Conservation (phyloP, 768 basidiomycete genomes). For the Boletus patriciae region DNA sequence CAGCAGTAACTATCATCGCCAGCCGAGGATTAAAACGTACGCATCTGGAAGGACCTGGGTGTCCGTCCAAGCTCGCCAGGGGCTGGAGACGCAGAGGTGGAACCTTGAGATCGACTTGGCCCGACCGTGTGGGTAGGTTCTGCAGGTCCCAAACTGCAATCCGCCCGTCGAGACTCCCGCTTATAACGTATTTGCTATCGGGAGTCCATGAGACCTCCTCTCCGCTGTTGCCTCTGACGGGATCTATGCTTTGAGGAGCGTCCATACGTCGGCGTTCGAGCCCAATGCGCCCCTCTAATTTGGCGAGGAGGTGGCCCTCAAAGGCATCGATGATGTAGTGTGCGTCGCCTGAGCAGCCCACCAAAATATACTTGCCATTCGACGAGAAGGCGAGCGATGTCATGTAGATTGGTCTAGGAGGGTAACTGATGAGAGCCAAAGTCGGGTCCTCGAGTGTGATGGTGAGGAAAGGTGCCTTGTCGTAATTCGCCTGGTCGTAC, state of each 20-base stretch:
- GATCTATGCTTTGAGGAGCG: conserved; percentile 57
- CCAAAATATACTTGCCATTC: conserved; percentile 85
- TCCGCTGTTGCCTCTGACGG: conserved; percentile 78
- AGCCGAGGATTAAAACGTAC: conserved; percentile 88
- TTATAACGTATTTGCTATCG: conserved; percentile 86
- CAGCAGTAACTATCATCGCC: conserved; percentile 86
- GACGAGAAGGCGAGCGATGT: conserved; percentile 90
- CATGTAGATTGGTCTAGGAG: conserved; percentile 86
- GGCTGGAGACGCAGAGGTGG: conserved; percentile 54
- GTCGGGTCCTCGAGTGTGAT: conserved; percentile 83
- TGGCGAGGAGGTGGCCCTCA: conserved; percentile 77
- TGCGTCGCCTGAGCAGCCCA: conserved; percentile 88
- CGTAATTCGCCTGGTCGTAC: conserved; percentile 84
- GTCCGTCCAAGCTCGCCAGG: conserved; percentile 62
- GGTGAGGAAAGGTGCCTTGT: conserved; percentile 88
- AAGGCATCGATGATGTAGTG: conserved; percentile 95
- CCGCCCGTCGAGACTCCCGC: conserved; percentile 83
- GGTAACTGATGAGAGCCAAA: conserved; percentile 70
- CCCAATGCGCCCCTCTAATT: conserved; percentile 82
- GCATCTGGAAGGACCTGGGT: conserved; percentile 80
- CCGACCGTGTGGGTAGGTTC: conserved; percentile 52
- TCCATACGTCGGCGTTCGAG: conserved; percentile 65
- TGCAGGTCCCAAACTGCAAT: conserved; percentile 88
- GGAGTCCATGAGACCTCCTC: conserved; percentile 95
- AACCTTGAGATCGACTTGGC: conserved; percentile 54